Conservation (phyloP, 148 eudicot species). For the Rheum nobile region DNA sequence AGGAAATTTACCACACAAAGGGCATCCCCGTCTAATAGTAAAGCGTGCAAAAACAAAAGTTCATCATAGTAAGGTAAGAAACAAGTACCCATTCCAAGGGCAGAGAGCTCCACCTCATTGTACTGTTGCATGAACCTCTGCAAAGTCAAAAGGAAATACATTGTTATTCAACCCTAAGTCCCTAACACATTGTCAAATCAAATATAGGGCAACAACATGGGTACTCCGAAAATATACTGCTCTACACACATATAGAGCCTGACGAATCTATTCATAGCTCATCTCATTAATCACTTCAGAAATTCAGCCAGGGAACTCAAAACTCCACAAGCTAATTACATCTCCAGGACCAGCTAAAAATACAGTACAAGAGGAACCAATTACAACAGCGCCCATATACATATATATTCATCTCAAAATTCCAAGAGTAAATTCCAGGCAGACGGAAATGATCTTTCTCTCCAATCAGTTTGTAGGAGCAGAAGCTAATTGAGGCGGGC, state of each 20-base stretch:
- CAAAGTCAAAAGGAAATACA: constrained; percentile 5
- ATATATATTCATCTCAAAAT: too few relatives aligned
- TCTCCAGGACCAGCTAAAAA: too few relatives aligned
- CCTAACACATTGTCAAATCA: background rate
- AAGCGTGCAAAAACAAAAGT: background rate
- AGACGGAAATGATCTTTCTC: too few relatives aligned
- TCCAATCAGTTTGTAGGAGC: too few relatives aligned
- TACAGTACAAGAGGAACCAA: background rate
- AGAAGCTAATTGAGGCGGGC: too few relatives aligned
- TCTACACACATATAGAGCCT: background rate
- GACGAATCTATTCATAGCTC: too few relatives aligned
- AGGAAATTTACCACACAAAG: background rate
- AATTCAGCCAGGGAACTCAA: background rate
- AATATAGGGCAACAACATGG: background rate
- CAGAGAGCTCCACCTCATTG: constrained; percentile 66
- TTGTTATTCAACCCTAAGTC: background rate
- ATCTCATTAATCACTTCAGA: background rate
- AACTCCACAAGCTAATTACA: background rate
- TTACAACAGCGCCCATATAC: background rate
- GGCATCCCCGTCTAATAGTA: background rate
- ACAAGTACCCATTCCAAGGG: constrained; percentile 57
- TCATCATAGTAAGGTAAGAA: background rate
- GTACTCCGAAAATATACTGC: too few relatives aligned
- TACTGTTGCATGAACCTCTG: constrained; percentile 63
- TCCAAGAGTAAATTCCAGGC: background rate